Percentiles rank a stretch among this genome's conserved stretches.
phyloP scores from a whole-genome alignment of 2,329 filamentous ascomycete genomes.

The Aspergillus puulaauensis region DNA sequence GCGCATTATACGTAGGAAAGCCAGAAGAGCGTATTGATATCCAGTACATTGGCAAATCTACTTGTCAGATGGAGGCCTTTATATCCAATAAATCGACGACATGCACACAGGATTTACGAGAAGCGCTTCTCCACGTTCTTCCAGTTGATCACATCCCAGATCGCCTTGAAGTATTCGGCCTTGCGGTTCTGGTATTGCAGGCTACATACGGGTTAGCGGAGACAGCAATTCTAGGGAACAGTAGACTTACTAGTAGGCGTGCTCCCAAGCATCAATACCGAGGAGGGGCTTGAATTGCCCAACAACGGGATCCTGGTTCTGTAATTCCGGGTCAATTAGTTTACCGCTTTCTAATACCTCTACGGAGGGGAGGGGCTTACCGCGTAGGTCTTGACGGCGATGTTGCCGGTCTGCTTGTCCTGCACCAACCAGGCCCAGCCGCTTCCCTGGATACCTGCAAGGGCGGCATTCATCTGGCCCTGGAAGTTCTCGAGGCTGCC shows the following conservation, averaged over 20 bases:
- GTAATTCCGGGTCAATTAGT: constrained; percentile 6
- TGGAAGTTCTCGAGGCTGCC: constrained; percentile 60
- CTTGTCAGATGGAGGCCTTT: neutral
- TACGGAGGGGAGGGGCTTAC: constrained; percentile 33
- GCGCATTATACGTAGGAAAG: neutral
- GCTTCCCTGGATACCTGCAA: constrained; percentile 65
- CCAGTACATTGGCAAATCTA: neutral
- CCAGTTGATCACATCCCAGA: constrained; percentile 98
- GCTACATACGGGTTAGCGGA: constrained; percentile 38
- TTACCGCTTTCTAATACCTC: neutral
- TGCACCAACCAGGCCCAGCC: constrained; percentile 66
- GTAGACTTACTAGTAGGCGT: constrained; percentile 74
- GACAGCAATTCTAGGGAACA: neutral
- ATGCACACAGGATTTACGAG: constrained; percentile 38
- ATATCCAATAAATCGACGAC: neutral
- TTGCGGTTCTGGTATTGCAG: constrained; percentile 96
- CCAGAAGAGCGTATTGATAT: neutral
- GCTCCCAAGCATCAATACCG: constrained; percentile 94
- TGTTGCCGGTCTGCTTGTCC: constrained; percentile 59
- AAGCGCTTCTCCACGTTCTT: constrained; percentile 81
- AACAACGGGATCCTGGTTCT: constrained; percentile 85
- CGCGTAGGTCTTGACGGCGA: constrained; percentile 64
- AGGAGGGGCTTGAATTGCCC: constrained; percentile 80
- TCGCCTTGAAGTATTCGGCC: constrained; percentile 89
- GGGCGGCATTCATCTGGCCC: constrained; percentile 62